Percentiles rank a stretch among this genome's conserved stretches.
phyloP scores from a whole-genome alignment of 352 stramenopile genomes.

The Pythium apleroticum region DNA sequence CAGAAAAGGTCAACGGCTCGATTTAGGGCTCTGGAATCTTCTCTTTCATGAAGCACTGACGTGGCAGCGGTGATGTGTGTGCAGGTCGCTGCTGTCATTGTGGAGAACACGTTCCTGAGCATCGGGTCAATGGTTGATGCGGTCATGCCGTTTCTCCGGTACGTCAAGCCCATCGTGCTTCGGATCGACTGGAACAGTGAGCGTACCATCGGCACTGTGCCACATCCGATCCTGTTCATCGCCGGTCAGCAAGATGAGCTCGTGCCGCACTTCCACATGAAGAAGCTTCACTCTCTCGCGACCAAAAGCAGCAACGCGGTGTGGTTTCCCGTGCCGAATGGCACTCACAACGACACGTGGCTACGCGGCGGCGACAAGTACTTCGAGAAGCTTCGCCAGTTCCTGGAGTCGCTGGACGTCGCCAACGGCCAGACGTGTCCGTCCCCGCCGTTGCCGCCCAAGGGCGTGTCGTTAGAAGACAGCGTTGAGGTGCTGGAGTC shows the following conservation, averaged over 20 bases:
- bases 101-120: slow-evolving; percentile 95
- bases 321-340: slow-evolving; percentile 83
- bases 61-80: too few species aligned
- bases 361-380: slow-evolving; percentile 88
- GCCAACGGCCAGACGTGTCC: slow-evolving; percentile 19
- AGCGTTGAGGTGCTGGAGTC: slow-evolving; percentile 1
- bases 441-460: slow-evolving; percentile 20
- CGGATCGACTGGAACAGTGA: slow-evolving; percentile 91
- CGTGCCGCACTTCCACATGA: slow-evolving; percentile 91
- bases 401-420: slow-evolving; percentile 49
- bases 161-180: slow-evolving; percentile 90
- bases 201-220: slow-evolving; percentile 52
- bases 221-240: slow-evolving; percentile 90
- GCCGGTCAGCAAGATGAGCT: slow-evolving; percentile 90
- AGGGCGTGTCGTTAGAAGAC: not conserved
- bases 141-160: slow-evolving; percentile 90
- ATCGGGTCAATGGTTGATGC: slow-evolving; percentile 94
- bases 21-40: too few species aligned
- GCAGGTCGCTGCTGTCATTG: slow-evolving; percentile 87
- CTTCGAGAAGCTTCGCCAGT: slow-evolving; percentile 65
- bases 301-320: slow-evolving; percentile 45
- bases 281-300: slow-evolving; percentile 68
- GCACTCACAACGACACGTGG: slow-evolving; percentile 96
- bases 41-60: too few species aligned
- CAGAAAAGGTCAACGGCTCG: slow-evolving; percentile 61